phyloP scores from a whole-genome alignment of 2,329 filamentous ascomycete genomes.

The Fusarium sp. region DNA sequence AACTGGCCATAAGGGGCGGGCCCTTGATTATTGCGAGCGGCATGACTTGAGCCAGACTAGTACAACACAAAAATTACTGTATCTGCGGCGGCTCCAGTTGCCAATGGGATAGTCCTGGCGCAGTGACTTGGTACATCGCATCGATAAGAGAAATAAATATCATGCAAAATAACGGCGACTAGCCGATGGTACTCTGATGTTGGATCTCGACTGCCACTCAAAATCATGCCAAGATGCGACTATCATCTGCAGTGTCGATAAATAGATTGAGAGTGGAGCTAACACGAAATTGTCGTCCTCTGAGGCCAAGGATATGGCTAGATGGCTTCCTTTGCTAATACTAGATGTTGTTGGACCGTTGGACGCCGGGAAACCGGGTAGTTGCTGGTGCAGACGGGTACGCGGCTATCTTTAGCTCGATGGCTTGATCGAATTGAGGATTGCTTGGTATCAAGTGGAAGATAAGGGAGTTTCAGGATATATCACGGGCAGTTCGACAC shows the following conservation, averaged over 20 bases:
- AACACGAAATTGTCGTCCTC: conserved; percentile 3
- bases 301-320: conserved; percentile 1
- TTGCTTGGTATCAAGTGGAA: background rate
- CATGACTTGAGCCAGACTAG: background rate
- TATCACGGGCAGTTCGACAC: conserved; percentile 1
- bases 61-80: background rate
- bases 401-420: conserved; percentile 19
- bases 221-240: conserved; percentile 16
- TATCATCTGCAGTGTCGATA: conserved; percentile 23
- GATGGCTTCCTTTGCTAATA: background rate
- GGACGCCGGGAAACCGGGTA: background rate
- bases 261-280: conserved; percentile 17
- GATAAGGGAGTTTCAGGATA: conserved; percentile 24
- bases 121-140: conserved; percentile 16
- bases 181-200: conserved; percentile 1
- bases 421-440: conserved; percentile 7
- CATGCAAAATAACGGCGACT: conserved; percentile 9
- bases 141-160: conserved; percentile 1
- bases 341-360: background rate
- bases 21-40: conserved; percentile 26
- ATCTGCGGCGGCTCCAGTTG: conserved; percentile 3
- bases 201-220: background rate
- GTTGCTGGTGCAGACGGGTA: conserved; percentile 25
- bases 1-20: conserved; percentile 11
- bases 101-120: background rate